Conservation (phyloP, 139 green algal species). For the Chlorella ohadii region DNA sequence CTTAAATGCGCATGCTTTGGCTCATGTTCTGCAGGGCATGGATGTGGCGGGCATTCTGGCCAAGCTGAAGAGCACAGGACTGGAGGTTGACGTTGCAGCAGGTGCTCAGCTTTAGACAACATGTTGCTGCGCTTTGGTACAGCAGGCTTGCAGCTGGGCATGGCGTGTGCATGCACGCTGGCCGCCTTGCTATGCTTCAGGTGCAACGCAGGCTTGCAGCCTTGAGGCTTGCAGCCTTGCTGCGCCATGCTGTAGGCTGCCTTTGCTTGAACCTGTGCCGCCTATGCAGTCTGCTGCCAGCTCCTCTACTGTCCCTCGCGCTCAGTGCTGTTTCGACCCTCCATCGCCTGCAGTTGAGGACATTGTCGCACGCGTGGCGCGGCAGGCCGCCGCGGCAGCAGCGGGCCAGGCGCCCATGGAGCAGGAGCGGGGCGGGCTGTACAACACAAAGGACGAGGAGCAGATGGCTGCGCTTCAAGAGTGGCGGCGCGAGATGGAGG, state of each 20-base stretch:
- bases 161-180: too few relatives aligned
- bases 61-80: slow-evolving; percentile 10
- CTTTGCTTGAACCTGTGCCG: too few relatives aligned
- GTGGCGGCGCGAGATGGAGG: slow-evolving; percentile 34
- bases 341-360: not conserved
- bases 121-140: too few relatives aligned
- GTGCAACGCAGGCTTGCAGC: too few relatives aligned
- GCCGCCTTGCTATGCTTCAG: too few relatives aligned
- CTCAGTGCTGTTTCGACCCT: too few relatives aligned
- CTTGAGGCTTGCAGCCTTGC: too few relatives aligned
- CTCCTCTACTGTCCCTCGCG: not conserved
- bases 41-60: slow-evolving; percentile 10
- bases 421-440: not conserved
- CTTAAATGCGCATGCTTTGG: too few relatives aligned
- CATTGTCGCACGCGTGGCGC: slow-evolving; percentile 4
- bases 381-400: not conserved
- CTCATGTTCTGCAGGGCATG: slow-evolving; percentile 27
- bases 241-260: too few relatives aligned
- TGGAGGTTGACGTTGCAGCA: slow-evolving; percentile 17
- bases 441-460: slow-evolving; percentile 4
- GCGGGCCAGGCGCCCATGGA: not conserved
- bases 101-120: not conserved
- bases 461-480: slow-evolving; percentile 30
- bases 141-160: too few relatives aligned
- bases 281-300: too few relatives aligned